Evolutionary conservation across 164 flowering plant species (phyloP).

Genomic region (Stephania yunnanensis): DNA sequence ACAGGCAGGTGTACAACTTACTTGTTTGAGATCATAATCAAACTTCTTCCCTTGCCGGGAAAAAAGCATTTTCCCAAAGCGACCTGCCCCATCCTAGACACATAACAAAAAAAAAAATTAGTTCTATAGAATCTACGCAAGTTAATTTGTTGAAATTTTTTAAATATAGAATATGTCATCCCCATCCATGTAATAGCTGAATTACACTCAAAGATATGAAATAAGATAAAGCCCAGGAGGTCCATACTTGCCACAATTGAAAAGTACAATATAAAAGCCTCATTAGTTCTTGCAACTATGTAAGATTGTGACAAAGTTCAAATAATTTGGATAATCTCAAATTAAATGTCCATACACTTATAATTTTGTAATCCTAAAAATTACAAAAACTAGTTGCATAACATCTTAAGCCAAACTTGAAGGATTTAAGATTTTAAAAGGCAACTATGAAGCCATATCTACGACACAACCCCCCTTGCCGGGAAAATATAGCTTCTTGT

Average conservation of each 20-base stretch:
- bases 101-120: background rate
- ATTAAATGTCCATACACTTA: background rate
- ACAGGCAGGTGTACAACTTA: slow-evolving; percentile 13
- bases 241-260: background rate
- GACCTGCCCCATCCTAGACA: slow-evolving; percentile 96
- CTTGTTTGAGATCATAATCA: slow-evolving; percentile 98
- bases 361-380: background rate
- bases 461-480: background rate
- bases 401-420: background rate
- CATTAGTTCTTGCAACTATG: background rate
- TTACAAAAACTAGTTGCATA: background rate
- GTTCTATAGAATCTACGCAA: too few relatives aligned
- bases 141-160: background rate
- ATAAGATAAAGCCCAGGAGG: background rate
- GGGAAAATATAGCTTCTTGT: background rate
- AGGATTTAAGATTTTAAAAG: background rate
- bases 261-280: background rate
- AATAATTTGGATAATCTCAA: background rate
- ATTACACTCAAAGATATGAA: background rate
- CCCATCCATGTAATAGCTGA: background rate
- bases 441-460: background rate
- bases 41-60: slow-evolving; percentile 96
- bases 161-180: background rate
- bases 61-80: slow-evolving; percentile 95
- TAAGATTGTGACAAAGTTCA: background rate